These are phyloP conservation scores for Kazachstania taianensis DNA, from an alignment of 805 yeast genomes.

Conservation along the genomic window DNA sequence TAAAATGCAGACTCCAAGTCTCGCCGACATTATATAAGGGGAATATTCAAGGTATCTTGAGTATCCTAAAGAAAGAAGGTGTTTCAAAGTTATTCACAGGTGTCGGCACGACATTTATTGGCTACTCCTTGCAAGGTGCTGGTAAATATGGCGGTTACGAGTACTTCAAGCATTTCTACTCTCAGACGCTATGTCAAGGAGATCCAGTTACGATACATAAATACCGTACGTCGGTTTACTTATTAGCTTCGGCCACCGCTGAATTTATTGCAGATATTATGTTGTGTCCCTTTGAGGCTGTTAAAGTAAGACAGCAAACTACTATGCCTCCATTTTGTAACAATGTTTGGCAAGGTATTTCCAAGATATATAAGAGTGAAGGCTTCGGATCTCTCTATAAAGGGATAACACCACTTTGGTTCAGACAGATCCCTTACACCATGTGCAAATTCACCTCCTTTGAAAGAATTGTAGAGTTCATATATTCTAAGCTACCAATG, in stretches of 20 bases:
- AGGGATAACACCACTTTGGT: slow-evolving; percentile 89
- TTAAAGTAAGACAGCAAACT: slow-evolving; percentile 90
- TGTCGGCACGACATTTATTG: slow-evolving; percentile 83
- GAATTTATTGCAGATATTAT: slow-evolving; percentile 87
- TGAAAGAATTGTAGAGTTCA: slow-evolving; percentile 78
- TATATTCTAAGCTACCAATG: slow-evolving; percentile 64
- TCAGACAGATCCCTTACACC: slow-evolving; percentile 96
- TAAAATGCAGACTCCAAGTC: slow-evolving; percentile 90
- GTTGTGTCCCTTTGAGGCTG: slow-evolving; percentile 90
- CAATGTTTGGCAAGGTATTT: slow-evolving; percentile 55
- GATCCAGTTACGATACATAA: slow-evolving; percentile 45
- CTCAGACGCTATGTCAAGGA: slow-evolving; percentile 52
- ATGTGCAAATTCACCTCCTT: slow-evolving; percentile 95
- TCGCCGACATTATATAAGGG: slow-evolving; percentile 61
- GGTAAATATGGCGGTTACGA: slow-evolving; percentile 96
- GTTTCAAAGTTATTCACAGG: slow-evolving; percentile 72
- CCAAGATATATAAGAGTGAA: slow-evolving; percentile 52
- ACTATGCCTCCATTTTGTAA: slow-evolving; percentile 77
- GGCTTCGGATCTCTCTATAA: slow-evolving; percentile 73
- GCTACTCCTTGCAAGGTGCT: slow-evolving; percentile 93
- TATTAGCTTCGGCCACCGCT: slow-evolving; percentile 86
- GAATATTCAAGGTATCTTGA: slow-evolving; percentile 71
- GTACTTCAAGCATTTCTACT: slow-evolving; percentile 71
- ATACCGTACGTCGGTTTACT: slow-evolving; percentile 63
- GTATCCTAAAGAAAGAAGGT: slow-evolving; percentile 68